Conservation (phyloP, 2,329 filamentous ascomycete species). For the Pyrenophora teres region DNA sequence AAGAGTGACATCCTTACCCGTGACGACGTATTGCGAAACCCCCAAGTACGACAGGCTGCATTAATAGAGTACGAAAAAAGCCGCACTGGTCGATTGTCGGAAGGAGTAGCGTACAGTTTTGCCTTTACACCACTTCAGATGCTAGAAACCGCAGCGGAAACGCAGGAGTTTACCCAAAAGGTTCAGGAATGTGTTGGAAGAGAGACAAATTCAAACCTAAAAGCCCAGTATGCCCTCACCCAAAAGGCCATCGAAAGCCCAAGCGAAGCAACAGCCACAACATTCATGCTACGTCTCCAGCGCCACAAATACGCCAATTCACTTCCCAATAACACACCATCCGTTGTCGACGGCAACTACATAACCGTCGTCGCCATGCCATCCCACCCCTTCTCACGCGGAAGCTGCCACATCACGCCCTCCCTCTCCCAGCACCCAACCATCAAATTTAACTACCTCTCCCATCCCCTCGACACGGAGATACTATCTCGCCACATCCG, state of each 20-base stretch:
- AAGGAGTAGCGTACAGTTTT: conserved; percentile 26
- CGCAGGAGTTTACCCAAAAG: conserved; percentile 12
- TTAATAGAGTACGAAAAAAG: conserved; percentile 18
- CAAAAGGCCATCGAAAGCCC: conserved; percentile 19
- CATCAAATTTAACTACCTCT: too few species aligned
- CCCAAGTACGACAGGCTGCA: conserved; percentile 14
- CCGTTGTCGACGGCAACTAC: conserved; percentile 21
- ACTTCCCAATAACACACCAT: conserved; percentile 13
- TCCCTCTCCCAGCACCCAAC: too few species aligned
- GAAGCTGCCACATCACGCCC: too few species aligned
- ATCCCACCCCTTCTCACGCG: too few species aligned
- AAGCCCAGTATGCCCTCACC: conserved; percentile 18
- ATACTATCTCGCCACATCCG: too few species aligned
- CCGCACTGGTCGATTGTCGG: conserved; percentile 20
- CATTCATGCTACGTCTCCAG: conserved; percentile 20
- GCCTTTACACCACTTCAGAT: conserved; percentile 27
- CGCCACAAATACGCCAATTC: conserved; percentile 18
- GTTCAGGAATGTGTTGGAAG: conserved; percentile 6
- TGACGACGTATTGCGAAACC: conserved; percentile 13
- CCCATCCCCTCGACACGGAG: too few species aligned
- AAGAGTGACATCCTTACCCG: conserved; percentile 16
- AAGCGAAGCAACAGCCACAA: conserved; percentile 24
- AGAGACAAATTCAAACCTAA: conserved; percentile 8
- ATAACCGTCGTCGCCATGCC: conserved; percentile 18
- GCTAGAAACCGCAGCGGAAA: conserved; percentile 18